A percentile compares a stretch with the other conserved stretches of the same genome.
Conservation (phyloP, 2,329 filamentous ascomycete species). For the Aspergillus neoniger region DNA sequence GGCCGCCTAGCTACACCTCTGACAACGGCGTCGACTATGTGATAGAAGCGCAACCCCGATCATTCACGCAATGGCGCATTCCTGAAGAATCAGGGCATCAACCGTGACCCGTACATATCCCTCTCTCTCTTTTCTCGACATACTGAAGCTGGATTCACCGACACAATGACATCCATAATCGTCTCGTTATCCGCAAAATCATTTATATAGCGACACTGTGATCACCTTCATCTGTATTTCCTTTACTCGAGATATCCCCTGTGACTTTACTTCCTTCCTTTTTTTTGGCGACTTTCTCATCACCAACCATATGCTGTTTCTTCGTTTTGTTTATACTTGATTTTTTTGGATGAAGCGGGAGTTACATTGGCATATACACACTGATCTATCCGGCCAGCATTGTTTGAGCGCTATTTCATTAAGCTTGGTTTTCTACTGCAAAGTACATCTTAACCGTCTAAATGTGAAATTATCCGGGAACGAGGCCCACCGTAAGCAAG, state of each 20-base stretch:
- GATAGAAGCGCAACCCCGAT: constrained; percentile 65
- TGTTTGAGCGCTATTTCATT: constrained; percentile 3
- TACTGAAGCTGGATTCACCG: not conserved
- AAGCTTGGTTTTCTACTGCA: not conserved
- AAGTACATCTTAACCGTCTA: not conserved
- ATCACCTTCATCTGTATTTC: not conserved
- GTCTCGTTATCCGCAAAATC: not conserved
- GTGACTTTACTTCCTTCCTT: not conserved
- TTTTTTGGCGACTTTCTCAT: not conserved
- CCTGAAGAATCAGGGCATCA: constrained; percentile 9
- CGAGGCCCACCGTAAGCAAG: not conserved
- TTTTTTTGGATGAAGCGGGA: constrained; percentile 11
- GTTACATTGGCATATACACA: constrained; percentile 8
- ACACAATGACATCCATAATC: not conserved
- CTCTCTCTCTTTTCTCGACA: not conserved
- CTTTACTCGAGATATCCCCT: constrained; percentile 1
- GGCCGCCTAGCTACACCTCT: constrained; percentile 75
- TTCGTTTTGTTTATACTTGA: too few species aligned
- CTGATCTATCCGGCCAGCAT: constrained; percentile 3
- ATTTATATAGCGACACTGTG: not conserved
- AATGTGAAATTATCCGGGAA: not conserved
- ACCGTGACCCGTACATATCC: not conserved
- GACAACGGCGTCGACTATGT: constrained; percentile 75
- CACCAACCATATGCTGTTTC: not conserved
- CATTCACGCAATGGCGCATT: constrained; percentile 48